Evolutionary conservation across 805 yeast species (phyloP).

Genomic region (Lipomyces orientalis): DNA sequence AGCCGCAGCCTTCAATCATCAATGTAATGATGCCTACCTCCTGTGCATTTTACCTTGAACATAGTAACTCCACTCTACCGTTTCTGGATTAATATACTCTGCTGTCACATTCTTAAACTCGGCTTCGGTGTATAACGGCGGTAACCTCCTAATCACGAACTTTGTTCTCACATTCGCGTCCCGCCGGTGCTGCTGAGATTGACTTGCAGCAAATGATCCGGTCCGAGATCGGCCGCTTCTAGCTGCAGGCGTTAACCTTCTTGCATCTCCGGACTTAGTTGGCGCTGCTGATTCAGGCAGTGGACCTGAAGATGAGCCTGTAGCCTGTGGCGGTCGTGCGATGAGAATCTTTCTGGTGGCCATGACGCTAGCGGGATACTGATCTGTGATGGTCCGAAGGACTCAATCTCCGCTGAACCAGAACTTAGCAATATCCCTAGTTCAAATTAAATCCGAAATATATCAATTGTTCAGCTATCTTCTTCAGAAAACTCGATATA

Average conservation of each 20-base stretch:
- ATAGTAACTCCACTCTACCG: slow-evolving; percentile 37
- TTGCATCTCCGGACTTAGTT: neutral
- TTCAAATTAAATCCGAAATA: neutral
- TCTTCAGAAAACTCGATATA: neutral
- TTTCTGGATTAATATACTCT: slow-evolving; percentile 37
- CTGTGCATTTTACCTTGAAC: slow-evolving; percentile 40
- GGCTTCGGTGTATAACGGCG: slow-evolving; percentile 50
- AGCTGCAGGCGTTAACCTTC: slow-evolving; percentile 2
- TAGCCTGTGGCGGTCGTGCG: neutral
- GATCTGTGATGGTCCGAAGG: neutral
- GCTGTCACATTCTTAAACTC: slow-evolving; percentile 45
- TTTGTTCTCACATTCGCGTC: slow-evolving; percentile 32
- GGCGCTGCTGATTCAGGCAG: neutral
- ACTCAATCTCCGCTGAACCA: neutral
- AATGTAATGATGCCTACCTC: slow-evolving; percentile 38
- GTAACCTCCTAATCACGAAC: slow-evolving; percentile 52
- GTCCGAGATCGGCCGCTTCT: neutral
- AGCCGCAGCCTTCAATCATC: slow-evolving; percentile 38
- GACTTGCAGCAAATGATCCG: neutral
- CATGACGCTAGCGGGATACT: neutral
- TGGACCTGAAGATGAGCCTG: neutral
- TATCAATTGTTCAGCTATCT: neutral
- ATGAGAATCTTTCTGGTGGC: slow-evolving; percentile 5
- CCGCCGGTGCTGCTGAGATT: slow-evolving; percentile 21
- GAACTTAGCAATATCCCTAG: neutral